Evolutionary conservation across 164 flowering plant genomes (phyloP), one percentile per base, ranked within the genome.

Genomic region (Umbellularia californica): DNA sequence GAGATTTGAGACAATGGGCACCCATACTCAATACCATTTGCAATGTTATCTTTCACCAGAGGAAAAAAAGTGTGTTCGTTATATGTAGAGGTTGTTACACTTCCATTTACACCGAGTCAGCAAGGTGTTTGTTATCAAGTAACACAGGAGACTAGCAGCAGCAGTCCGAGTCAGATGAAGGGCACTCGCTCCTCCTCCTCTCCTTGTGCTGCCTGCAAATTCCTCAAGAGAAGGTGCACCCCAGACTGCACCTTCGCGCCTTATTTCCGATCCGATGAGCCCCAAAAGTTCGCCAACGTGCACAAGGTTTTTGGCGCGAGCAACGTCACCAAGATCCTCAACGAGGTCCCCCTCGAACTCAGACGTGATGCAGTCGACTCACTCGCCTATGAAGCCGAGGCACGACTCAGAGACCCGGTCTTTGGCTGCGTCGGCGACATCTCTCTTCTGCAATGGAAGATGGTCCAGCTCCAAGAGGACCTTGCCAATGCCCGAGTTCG

Each of bases 301-400:
- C 95, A 90, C 82, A 92, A 89, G 84, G 91, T 90, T 73, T 92
- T 92, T 70, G 94, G 94, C 67, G 95, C 97, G 28, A 92, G 97
- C 84, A 90, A 90, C 76, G 86, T 92, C 73, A 85, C 91, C 87
- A 92, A 92, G 86, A 85, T 93, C 76, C 89, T 93, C 3, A 72
- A 52, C 7, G 92, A 88, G 70, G 92, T 93, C 3, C 88, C 94
- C 0, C 85, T 82, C 58, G 87, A 86, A 64, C 97, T 82, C 13
- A 80, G 97, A 0, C 88, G 85, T 23, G 97, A 90, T 70, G 76
- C 95, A 0, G 95, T 86, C 19, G 90, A 88, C 35, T 87, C 97
- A 0, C 81, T 92, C 6, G 90, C 85, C 0, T 92, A 84, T 28
- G 97, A 90, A 83, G 97, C 94, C 0, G 97, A 91, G 77, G 87